phyloP scores from a whole-genome alignment of 1,284 basidiomycete genomes.

The Cryptococcus jaspeensis region DNA sequence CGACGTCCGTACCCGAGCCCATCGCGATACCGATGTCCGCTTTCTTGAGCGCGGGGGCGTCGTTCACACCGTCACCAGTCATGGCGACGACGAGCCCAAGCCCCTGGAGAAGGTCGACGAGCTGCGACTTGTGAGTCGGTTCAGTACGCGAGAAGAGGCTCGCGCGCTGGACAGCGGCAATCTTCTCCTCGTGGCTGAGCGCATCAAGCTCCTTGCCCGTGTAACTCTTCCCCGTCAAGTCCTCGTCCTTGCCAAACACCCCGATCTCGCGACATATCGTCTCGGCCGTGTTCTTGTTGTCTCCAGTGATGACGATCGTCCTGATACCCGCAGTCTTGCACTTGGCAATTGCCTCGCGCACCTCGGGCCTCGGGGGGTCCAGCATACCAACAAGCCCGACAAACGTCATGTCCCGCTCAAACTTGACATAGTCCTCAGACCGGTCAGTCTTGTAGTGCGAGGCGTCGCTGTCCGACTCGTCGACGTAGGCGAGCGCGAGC shows the following conservation, averaged over 20 bases:
- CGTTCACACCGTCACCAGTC: slow-evolving; percentile 95
- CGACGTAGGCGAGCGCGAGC: slow-evolving; percentile 84
- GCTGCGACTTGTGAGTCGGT: slow-evolving; percentile 89
- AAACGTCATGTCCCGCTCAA: slow-evolving; percentile 88
- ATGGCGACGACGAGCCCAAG: slow-evolving; percentile 96
- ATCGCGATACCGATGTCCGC: slow-evolving; percentile 99
- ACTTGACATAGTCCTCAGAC: slow-evolving; percentile 76
- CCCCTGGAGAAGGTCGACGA: slow-evolving; percentile 92
- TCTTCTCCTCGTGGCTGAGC: slow-evolving; percentile 73
- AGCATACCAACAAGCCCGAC: slow-evolving; percentile 96
- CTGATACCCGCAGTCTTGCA: slow-evolving; percentile 92
- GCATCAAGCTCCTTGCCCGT: slow-evolving; percentile 90
- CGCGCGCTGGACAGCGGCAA: slow-evolving; percentile 79
- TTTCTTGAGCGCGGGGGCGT: slow-evolving; percentile 93
- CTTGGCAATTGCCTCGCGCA: slow-evolving; percentile 78
- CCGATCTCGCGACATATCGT: slow-evolving; percentile 96
- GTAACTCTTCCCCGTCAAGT: slow-evolving; percentile 86
- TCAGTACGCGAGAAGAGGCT: slow-evolving; percentile 91
- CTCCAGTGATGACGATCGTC: slow-evolving; percentile 96
- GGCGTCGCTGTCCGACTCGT: slow-evolving; percentile 72
- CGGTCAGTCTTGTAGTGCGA: slow-evolving; percentile 76
- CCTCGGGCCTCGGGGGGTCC: slow-evolving; percentile 96
- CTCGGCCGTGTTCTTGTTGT: slow-evolving; percentile 97
- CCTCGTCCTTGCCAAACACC: slow-evolving; percentile 78
- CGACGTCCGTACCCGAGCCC: slow-evolving; percentile 98